A percentile compares a stretch with the other conserved stretches of the same genome.
Conservation (phyloP, 768 basidiomycete genomes). For the Chiua virens region DNA sequence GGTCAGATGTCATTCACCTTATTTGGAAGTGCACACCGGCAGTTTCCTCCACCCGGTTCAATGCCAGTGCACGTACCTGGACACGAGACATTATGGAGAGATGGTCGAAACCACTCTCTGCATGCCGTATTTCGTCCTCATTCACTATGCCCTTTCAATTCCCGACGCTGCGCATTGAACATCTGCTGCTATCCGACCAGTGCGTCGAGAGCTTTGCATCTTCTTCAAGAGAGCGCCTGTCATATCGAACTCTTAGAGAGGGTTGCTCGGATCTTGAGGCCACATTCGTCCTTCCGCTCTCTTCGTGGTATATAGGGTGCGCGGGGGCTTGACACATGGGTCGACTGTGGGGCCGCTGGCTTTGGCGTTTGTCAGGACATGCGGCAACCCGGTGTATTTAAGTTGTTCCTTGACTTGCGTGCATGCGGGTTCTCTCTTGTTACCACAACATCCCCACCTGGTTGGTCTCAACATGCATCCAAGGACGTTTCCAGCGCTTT, state of each 20-base stretch:
- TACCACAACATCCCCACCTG: slow-evolving; percentile 9
- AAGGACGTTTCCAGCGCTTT: slow-evolving; percentile 7
- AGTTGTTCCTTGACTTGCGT: slow-evolving; percentile 9
- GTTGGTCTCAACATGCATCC: slow-evolving; percentile 15
- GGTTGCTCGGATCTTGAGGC: slow-evolving; percentile 3
- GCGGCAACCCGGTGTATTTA: slow-evolving; percentile 23
- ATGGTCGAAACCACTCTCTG: not conserved
- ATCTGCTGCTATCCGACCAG: not conserved
- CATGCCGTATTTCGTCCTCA: not conserved
- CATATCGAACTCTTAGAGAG: slow-evolving; percentile 17
- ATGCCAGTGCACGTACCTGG: not conserved
- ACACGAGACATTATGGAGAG: not conserved
- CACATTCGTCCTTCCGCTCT: not conserved
- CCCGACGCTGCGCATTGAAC: slow-evolving; percentile 14
- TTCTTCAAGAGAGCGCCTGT: not conserved
- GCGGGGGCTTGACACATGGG: slow-evolving; percentile 21
- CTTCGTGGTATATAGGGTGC: slow-evolving; percentile 10
- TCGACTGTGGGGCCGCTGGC: slow-evolving; percentile 19
- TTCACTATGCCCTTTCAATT: slow-evolving; percentile 15
- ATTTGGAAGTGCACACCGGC: not conserved
- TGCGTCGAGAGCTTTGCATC: not conserved
- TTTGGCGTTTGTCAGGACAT: slow-evolving; percentile 16
- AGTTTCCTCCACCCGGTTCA: not conserved
- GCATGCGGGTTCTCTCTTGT: slow-evolving; percentile 16
- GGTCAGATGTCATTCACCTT: not conserved